Evolutionary conservation across 257 asterid species (phyloP).

Genomic region (Capsicum rhomboideum): DNA sequence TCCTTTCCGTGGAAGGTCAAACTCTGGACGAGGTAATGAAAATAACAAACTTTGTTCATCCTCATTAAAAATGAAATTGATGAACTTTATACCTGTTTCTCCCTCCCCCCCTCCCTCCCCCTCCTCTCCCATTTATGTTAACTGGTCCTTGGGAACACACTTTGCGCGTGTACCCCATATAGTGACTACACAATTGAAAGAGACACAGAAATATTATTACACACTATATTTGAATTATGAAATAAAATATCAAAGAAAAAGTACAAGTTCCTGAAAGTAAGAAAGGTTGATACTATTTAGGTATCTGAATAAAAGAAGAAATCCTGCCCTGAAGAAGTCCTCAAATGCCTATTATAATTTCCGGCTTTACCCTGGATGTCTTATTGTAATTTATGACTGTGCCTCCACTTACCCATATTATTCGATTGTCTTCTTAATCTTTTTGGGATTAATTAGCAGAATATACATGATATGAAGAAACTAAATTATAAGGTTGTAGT

Average conservation of each 20-base stretch:
- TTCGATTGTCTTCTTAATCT: background rate
- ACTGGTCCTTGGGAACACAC: background rate
- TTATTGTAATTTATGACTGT: background rate
- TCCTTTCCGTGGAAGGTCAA: conserved; percentile 32
- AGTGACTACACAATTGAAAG: background rate
- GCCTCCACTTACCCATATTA: background rate
- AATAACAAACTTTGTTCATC: background rate
- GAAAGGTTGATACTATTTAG: background rate
- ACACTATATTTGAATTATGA: background rate
- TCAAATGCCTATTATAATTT: background rate
- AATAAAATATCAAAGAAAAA: background rate
- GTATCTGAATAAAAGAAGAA: background rate
- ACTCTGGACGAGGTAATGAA: conserved; percentile 38
- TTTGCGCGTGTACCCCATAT: background rate
- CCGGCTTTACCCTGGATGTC: background rate
- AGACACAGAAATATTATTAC: background rate
- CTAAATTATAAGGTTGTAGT: background rate
- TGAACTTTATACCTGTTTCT: background rate
- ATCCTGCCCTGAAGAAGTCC: background rate
- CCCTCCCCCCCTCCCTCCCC: too few relatives aligned
- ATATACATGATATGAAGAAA: background rate
- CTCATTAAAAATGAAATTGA: background rate
- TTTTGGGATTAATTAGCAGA: background rate
- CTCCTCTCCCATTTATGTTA: background rate
- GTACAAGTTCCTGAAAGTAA: background rate